A percentile compares a stretch with the other conserved stretches of the same genome.
phyloP scores from a whole-genome alignment of 441 rosid species.

The Croton laevigatus region DNA sequence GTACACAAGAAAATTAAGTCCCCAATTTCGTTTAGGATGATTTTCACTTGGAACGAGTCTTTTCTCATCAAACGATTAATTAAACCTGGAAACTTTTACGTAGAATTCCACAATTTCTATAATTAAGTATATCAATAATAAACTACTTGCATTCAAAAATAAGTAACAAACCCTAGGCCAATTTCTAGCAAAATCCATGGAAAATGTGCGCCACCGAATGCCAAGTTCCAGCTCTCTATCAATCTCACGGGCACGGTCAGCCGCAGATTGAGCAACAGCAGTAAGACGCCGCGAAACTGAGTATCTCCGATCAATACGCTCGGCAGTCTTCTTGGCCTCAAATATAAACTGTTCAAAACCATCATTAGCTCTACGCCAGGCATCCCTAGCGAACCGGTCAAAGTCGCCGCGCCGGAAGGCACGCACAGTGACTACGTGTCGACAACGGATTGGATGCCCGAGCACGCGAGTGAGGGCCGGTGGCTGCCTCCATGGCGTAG shows the following conservation, averaged over 20 bases:
- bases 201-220: conserved; percentile 56
- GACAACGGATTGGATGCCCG: not conserved
- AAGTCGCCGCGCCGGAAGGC: conserved; percentile 68
- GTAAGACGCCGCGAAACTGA: conserved; percentile 55
- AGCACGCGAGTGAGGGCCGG: not conserved
- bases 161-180: conserved; percentile 66
- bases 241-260: conserved; percentile 62
- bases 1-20: too few species aligned
- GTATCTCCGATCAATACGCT: conserved; percentile 75
- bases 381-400: conserved; percentile 72
- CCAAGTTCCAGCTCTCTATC: conserved; percentile 70
- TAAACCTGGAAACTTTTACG: too few species aligned
- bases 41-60: not conserved
- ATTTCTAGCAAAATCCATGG: conserved; percentile 69
- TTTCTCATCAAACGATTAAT: not conserved
- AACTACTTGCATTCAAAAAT: not conserved
- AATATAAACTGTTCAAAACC: conserved; percentile 72
- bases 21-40: too few species aligned
- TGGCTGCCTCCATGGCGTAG: conserved; percentile 20
- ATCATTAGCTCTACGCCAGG: conserved; percentile 80
- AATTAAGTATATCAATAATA: not conserved
- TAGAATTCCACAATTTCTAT: not conserved
- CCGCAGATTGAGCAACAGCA: conserved; percentile 54
- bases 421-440: conserved; percentile 18
- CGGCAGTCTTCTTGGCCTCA: conserved; percentile 78